Conservation (phyloP, 148 eudicot species). For the Simmondsia chinensis region DNA sequence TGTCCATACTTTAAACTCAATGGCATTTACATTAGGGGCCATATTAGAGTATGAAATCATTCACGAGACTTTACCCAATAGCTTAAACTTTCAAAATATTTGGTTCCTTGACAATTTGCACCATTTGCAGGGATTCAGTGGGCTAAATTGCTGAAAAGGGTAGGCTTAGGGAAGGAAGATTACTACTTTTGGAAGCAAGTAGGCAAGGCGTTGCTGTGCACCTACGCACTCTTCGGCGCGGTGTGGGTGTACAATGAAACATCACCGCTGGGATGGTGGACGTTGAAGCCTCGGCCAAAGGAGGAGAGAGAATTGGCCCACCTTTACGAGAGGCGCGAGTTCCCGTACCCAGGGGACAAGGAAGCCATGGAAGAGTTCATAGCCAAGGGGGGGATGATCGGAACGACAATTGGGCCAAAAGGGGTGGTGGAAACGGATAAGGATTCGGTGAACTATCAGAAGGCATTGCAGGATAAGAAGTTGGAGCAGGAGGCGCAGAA, state of each 20-base stretch:
- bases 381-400: constrained; percentile 90
- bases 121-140: constrained; percentile 21
- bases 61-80: no score
- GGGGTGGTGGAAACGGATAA: constrained; percentile 62
- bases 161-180: constrained; percentile 81
- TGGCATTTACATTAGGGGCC: no score
- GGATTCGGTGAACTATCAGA: constrained; percentile 61
- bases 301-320: constrained; percentile 88
- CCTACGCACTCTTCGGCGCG: constrained; percentile 65
- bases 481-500: constrained; percentile 79
- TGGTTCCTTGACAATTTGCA: neutral
- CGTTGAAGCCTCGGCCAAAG: constrained; percentile 73
- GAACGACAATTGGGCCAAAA: constrained; percentile 80
- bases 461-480: constrained; percentile 85
- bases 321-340: constrained; percentile 63
- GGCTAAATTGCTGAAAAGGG: constrained; percentile 36
- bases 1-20: no score
- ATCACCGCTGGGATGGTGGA: constrained; percentile 97
- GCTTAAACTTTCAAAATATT: neutral
- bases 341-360: constrained; percentile 86
- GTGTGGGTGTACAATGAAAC: constrained; percentile 83
- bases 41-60: no score
- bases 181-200: constrained; percentile 80
- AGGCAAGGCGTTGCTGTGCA: constrained; percentile 67
- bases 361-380: constrained; percentile 91